Evolutionary conservation across 2,329 filamentous ascomycete genomes (phyloP).

Genomic region (Ceratocystis variospora): DNA sequence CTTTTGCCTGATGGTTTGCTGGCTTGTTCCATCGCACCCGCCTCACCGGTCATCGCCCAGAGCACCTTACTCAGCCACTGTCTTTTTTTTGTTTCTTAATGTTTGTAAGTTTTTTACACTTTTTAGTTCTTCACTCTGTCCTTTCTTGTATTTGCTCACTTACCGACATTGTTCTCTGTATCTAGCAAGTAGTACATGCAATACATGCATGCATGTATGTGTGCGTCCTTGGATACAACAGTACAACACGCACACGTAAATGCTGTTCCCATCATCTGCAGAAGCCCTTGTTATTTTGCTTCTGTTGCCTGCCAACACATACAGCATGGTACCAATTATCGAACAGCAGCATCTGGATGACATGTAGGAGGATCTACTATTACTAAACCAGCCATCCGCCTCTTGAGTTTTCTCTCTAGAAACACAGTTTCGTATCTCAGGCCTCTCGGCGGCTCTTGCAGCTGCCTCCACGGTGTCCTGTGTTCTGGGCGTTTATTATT

Average conservation of each 20-base stretch:
- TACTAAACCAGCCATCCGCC: not conserved
- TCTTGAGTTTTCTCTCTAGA: no score
- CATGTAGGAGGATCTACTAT: not conserved
- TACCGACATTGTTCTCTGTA: not conserved
- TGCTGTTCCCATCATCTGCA: not conserved
- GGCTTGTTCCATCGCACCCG: not conserved
- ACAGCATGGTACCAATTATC: not conserved
- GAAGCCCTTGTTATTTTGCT: not conserved
- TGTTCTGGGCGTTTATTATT: not conserved
- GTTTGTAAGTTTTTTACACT: not conserved
- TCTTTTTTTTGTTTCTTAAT: not conserved
- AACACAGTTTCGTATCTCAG: not conserved
- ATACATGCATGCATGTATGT: not conserved
- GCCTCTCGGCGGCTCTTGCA: not conserved
- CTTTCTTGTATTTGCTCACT: not conserved
- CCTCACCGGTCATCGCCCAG: not conserved
- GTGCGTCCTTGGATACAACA: not conserved
- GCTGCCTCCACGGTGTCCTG: not conserved
- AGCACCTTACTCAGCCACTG: not conserved
- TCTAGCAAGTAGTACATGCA: not conserved
- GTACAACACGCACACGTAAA: slow-evolving; percentile 1
- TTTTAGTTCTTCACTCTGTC: not conserved
- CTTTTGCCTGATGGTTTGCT: not conserved
- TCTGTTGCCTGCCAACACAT: slow-evolving; percentile 2
- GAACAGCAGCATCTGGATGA: not conserved